Evolutionary conservation across 495 filamentous ascomycete species (phyloP).

Genomic region (Trypethelium eluteriae): DNA sequence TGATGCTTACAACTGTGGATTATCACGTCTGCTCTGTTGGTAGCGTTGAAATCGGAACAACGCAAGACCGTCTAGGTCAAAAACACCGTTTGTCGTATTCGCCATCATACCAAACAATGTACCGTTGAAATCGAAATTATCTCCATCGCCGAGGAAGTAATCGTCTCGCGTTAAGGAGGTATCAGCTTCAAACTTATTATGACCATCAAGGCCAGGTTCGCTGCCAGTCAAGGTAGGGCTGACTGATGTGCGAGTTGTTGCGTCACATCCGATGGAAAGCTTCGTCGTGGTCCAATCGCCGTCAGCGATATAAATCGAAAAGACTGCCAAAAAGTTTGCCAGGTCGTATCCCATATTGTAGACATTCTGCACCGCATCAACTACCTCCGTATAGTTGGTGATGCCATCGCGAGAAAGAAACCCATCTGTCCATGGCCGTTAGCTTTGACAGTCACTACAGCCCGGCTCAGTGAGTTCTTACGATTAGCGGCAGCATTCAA

Average conservation of each 20-base stretch:
- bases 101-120: constrained; percentile 37
- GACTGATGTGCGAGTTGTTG: constrained; percentile 35
- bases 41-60: constrained; percentile 35
- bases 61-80: constrained; percentile 28
- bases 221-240: constrained; percentile 31
- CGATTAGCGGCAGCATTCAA: constrained; percentile 36
- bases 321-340: constrained; percentile 32
- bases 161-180: constrained; percentile 40
- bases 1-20: not conserved
- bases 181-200: constrained; percentile 42
- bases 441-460: not conserved
- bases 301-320: constrained; percentile 33
- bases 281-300: constrained; percentile 38
- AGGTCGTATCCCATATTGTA: constrained; percentile 41
- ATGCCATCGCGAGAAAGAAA: constrained; percentile 41
- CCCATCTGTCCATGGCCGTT: not conserved
- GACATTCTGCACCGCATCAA: constrained; percentile 40
- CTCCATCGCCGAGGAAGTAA: constrained; percentile 35
- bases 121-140: constrained; percentile 39
- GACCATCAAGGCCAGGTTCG: constrained; percentile 37
- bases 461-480: constrained; percentile 7
- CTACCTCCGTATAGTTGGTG: constrained; percentile 39
- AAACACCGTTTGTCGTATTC: constrained; percentile 19
- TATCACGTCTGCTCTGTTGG: constrained; percentile 26
- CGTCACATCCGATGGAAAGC: constrained; percentile 41